Evolutionary conservation across 257 asterid species (phyloP).

Genomic region (Petunia axillaris): DNA sequence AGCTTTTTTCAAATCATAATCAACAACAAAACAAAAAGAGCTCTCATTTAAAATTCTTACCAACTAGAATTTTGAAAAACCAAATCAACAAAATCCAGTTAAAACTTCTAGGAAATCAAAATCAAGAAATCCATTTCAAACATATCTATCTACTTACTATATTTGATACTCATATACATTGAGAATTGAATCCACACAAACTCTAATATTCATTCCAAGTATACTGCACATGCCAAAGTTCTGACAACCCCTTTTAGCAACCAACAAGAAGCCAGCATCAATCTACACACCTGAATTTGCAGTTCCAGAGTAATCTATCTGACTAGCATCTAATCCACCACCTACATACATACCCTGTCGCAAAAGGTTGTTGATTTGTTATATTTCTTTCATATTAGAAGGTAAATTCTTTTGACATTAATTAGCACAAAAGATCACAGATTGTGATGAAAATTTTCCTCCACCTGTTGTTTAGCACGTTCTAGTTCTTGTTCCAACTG

Average conservation of each 20-base stretch:
- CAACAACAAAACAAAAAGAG: slow-evolving; percentile 13
- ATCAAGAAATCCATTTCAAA: neutral
- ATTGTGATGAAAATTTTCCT: slow-evolving; percentile 12
- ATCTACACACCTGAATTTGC: slow-evolving; percentile 64
- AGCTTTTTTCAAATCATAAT: neutral
- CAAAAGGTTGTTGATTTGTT: slow-evolving; percentile 30
- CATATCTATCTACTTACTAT: slow-evolving; percentile 26
- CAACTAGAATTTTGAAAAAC: neutral
- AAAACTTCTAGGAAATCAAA: slow-evolving; percentile 21
- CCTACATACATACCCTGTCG: slow-evolving; percentile 61
- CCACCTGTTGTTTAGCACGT: slow-evolving; percentile 71
- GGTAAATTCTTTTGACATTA: neutral
- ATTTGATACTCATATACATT: slow-evolving; percentile 1
- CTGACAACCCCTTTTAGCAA: slow-evolving; percentile 8
- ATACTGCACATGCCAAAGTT: neutral
- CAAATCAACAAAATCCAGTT: slow-evolving; percentile 1
- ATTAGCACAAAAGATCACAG: slow-evolving; percentile 8
- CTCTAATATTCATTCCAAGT: slow-evolving; percentile 23
- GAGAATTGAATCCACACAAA: slow-evolving; percentile 21
- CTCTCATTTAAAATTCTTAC: neutral
- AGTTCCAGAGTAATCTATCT: slow-evolving; percentile 57
- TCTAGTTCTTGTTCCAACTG: slow-evolving; percentile 93
- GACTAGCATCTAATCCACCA: slow-evolving; percentile 66
- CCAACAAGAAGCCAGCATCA: slow-evolving; percentile 17
- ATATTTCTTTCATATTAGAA: slow-evolving; percentile 25